Conservation (phyloP, 352 stramenopile species). For the Globisporangium ultimum region DNA sequence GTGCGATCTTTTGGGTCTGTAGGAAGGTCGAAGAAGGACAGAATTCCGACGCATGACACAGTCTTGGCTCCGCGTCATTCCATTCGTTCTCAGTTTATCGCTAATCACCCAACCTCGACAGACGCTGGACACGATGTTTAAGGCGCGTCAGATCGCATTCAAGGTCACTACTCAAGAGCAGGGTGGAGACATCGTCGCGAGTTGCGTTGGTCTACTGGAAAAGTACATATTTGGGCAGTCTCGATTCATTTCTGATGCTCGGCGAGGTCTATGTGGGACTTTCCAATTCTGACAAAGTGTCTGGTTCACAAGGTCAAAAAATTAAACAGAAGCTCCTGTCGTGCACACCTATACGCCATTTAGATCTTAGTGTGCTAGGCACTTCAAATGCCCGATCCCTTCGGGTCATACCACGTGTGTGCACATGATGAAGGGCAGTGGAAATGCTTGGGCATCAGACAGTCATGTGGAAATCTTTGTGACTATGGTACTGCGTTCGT, state of each 20-base stretch:
- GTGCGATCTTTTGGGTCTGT: no score
- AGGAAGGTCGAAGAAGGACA: no score
- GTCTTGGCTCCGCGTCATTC: no score
- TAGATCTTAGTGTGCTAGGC: no score
- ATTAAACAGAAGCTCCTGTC: constrained; percentile 20
- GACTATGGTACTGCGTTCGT: no score
- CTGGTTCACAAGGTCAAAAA: constrained; percentile 15
- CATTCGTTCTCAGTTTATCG: no score
- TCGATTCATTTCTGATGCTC: constrained; percentile 61
- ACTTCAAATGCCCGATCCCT: constrained; percentile 20
- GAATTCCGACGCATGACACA: no score
- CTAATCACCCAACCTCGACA: no score
- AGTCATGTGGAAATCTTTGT: no score
- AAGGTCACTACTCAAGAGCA: constrained; percentile 56
- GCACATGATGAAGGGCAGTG: constrained; percentile 12
- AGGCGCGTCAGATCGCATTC: constrained; percentile 28
- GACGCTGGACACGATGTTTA: no score
- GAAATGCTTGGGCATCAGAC: no score
- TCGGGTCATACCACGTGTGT: constrained; percentile 18
- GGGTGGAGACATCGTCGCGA: constrained; percentile 45
- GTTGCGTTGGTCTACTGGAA: constrained; percentile 48
- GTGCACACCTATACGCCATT: no score
- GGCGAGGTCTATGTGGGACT: constrained; percentile 48
- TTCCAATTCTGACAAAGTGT: constrained; percentile 22
- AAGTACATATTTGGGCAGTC: constrained; percentile 37